A percentile compares a stretch with the other conserved stretches of the same genome.
Conservation (phyloP, 352 stramenopile species). For the Phytophthora foliorum region DNA sequence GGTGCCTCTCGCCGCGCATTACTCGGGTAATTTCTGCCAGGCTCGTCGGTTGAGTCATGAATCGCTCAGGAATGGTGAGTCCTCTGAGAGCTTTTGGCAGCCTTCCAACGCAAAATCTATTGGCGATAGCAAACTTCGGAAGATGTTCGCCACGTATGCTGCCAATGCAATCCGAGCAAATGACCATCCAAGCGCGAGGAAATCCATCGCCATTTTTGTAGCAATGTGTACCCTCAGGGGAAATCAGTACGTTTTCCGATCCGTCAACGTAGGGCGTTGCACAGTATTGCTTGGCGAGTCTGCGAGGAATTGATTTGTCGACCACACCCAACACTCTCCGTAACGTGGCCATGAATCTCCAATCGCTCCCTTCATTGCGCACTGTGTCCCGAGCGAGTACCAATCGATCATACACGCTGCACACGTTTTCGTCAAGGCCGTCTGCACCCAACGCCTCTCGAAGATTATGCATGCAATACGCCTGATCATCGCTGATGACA, state of each 20-base stretch:
- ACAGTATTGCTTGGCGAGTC: background rate
- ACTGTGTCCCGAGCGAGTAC: too few species aligned
- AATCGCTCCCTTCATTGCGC: too few species aligned
- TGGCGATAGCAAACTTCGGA: background rate
- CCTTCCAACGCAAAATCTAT: background rate
- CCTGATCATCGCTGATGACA: too few species aligned
- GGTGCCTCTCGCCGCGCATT: background rate
- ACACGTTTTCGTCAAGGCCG: too few species aligned
- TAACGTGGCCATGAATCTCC: background rate
- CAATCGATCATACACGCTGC: too few species aligned
- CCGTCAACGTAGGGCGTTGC: background rate
- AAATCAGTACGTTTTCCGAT: background rate
- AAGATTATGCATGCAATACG: too few species aligned
- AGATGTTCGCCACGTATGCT: background rate
- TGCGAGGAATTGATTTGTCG: background rate
- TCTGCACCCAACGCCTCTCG: too few species aligned
- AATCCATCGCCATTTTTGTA: background rate
- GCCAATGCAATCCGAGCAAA: background rate
- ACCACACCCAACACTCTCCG: background rate
- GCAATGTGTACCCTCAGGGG: constrained; percentile 3
- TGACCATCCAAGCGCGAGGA: background rate
- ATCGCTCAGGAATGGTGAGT: background rate
- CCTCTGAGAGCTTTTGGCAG: background rate
- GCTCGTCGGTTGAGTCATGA: background rate
- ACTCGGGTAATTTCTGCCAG: background rate